Evolutionary conservation across 176 grass and related monocot genomes (phyloP), one percentile per base, ranked within the genome.

Genomic region (Musa acuminata): DNA sequence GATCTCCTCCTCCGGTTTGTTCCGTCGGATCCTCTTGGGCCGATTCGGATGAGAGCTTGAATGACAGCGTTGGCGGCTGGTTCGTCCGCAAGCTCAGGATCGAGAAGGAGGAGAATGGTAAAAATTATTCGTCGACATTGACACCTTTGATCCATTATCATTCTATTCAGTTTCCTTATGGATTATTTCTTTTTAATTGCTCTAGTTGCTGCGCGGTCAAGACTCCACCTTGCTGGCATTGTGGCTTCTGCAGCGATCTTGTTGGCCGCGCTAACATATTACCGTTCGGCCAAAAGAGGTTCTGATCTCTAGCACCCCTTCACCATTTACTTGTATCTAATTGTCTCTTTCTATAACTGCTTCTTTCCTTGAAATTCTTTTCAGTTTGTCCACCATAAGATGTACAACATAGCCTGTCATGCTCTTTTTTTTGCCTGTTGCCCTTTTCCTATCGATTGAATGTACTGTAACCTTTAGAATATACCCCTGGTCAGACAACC

Each of bases 201-300:
- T 87, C 8, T 58, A 17, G 72, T 84, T 89, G 67, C 76, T 90
- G 87, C 79, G 62, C 80, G 65, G 75, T 71, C 77, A 17, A 94
- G 82, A 82, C 70, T 78, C 71, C 35, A 87, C 71, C 69, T 53
- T 14, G 72, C 82, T 51, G 86, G 84, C 0, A 16, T 93, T 72
- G 85, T 83, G 75, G 82, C 78, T 84, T 85, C 88, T 23, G 82
- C 68, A 17, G 86, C 87, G 8, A 84, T 94, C 43, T 72, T 78
- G 13, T 77, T 94, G 64, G 80, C 84, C 20, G 88, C 83, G 27
- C 67, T 99, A 19, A 69, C 90, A 0, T 99, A 89, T 78, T 76
- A 78, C 65, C 86, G 49, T 21, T 84, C 80, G 25, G 80, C 83
- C 11, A 84, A 63, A 67, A 91, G 85, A 43, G 85, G 85, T 87